Evolutionary conservation across 208 protist species (phyloP), one percentile per base, ranked within the genome.

Genomic region (Trypanosoma lewisi): DNA sequence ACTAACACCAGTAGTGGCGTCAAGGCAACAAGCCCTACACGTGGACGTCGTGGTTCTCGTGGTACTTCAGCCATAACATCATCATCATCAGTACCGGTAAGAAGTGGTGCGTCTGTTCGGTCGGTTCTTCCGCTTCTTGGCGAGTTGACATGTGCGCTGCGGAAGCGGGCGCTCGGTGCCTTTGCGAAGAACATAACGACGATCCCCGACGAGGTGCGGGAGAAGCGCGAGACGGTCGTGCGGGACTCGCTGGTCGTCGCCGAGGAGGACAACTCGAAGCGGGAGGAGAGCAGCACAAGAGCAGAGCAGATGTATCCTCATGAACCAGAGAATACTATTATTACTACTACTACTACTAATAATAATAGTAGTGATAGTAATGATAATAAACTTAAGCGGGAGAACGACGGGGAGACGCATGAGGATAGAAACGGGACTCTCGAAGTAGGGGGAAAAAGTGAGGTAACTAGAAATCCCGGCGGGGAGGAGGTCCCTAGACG

Each of bases 191-290:
- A 88, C 51, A 53, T 89, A 6, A 48, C 77, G 50, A 42, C 77
- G 30, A 82, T 73, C 0, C 78, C 79, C n/a, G 65, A 66, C 4
- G 74, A 83, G 55, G 74, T 93, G 1, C 83, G 80, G 1, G 62
- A 63, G 23, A 93, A 93, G 58, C 81, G 87, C 1, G 87, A 88
- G 61, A 65, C 78, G 37, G 87, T 93, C 12, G 59, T 89, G 63
- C 71, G 71, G 19, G 28, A 51, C 51, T 70, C 71, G 16, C 63
- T 84, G 37, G 49, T 77, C 5, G 28, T 68, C 17, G 69, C 61
- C 12, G 57, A 67, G 6, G 54, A 51, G 30, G 23, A 17, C 21
- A 45, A 21, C 16, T n/a, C n/a, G n/a, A n/a, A n/a, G n/a, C n/a
- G n/a, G n/a, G n/a, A 19, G 61, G 31, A 12, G 42, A 52, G 23